Base-by-base conservation (phyloP, 169 alveolate species). In the Plasmodium vinckei region DNA sequence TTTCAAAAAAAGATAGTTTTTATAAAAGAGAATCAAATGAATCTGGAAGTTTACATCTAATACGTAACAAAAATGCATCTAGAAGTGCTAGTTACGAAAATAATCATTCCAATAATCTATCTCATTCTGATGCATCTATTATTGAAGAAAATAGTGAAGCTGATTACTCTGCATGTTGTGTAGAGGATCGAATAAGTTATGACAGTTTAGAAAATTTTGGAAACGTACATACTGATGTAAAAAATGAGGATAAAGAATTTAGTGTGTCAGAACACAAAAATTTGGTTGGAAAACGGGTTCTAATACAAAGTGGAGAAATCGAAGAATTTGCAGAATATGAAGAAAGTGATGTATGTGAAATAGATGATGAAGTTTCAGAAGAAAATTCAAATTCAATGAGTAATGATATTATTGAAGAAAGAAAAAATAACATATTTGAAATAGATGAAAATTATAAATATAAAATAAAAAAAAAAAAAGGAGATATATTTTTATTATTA, bases 401-500 rank as follows among this genome's bases (percentile, higher is more conserved):
- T 2, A 51, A 61, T 61, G 3, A 61, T 61, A n/a, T 6, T 15
- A 54, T 33, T 33, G 42, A 64, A 1, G 56, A 57, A 15, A 61
- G 51, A 27, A 69, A 49, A 25, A 47, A 21, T 21, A 47, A 17
- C 9, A 15, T 69, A 2, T 69, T 13, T 2, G 68, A 59, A 33
- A 33, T 33, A 10, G 51, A 5, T 7, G 39, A 46, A 1, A 86
- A 53, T 21, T 15, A 53, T 59, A 46, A 12, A 70, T 86, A 46
- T 46, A 19, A 59, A 61, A 57, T 25, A 13, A 70, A 42, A 53
- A 86, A 86, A 27, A 86, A 53, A 21, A 69, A 69, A 70, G 91
- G 91, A 9, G 91, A 86, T 65, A 63, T 86, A 42, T 86, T 42
- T 86, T 64, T 86, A 1, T 63, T 86, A 10, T 54, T 86, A 21